Conservation (phyloP, 164 flowering plant species). For the Magnolia changhungtana region DNA sequence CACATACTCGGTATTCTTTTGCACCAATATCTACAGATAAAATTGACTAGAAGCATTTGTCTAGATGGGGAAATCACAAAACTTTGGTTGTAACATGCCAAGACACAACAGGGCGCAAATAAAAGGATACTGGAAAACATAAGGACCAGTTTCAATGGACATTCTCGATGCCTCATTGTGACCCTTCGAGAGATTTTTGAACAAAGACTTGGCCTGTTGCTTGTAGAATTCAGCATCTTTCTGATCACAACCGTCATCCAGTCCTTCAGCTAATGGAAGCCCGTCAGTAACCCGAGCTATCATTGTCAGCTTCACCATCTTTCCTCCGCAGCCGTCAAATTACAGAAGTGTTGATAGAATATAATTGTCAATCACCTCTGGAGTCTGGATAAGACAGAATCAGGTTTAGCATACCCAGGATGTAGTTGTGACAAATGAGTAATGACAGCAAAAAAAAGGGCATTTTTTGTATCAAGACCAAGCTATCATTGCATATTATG, state of each 20-base stretch:
- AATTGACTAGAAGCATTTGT: no score
- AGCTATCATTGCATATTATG: no score
- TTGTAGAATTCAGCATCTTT: constrained; percentile 72
- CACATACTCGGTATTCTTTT: no score
- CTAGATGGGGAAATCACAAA: no score
- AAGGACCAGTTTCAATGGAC: constrained; percentile 85
- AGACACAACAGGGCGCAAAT: neutral
- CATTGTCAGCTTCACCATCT: constrained; percentile 78
- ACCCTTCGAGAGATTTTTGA: constrained; percentile 70
- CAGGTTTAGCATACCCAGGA: neutral
- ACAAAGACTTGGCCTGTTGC: constrained; percentile 76
- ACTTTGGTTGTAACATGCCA: no score
- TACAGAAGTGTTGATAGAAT: neutral
- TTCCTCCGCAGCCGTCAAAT: neutral
- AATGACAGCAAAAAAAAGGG: no score
- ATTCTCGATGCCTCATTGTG: constrained; percentile 75
- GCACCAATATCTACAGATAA: no score
- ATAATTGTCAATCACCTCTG: neutral
- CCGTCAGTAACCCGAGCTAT: constrained; percentile 83
- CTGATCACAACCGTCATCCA: constrained; percentile 68
- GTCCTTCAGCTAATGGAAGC: constrained; percentile 70
- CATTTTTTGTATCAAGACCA: no score
- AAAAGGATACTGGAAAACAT: constrained; percentile 78
- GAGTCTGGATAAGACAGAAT: neutral
- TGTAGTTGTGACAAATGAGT: no score